Percentiles rank a stretch among this genome's conserved stretches.
phyloP scores from a whole-genome alignment of 2,329 filamentous ascomycete genomes.

The Calonectria montana region DNA sequence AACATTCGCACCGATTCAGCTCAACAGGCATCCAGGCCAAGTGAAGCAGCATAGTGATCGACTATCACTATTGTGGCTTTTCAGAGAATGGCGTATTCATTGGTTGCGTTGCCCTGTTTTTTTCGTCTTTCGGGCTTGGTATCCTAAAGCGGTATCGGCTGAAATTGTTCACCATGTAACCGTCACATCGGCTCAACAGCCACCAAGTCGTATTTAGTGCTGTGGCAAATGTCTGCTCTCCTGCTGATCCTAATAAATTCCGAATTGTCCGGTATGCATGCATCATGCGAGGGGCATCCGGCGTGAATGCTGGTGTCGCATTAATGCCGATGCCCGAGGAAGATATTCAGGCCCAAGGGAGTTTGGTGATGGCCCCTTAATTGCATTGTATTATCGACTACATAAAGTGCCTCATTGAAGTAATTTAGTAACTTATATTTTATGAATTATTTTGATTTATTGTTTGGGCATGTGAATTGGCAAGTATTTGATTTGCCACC shows the following conservation, averaged over 20 bases:
- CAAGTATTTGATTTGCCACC: background rate
- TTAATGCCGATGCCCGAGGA: background rate
- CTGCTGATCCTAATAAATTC: background rate
- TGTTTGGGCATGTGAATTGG: too few species aligned
- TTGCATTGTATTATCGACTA: too few species aligned
- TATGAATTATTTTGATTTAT: too few species aligned
- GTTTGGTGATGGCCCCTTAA: too few species aligned
- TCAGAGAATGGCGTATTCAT: background rate
- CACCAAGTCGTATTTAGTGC: background rate
- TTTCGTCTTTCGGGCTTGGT: background rate
- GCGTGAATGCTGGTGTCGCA: background rate
- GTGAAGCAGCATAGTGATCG: background rate
- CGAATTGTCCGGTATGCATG: background rate
- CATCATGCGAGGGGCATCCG: background rate
- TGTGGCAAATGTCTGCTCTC: background rate
- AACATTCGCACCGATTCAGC: background rate
- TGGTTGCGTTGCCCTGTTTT: slow-evolving; percentile 1
- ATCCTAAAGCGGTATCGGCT: background rate
- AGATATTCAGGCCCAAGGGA: too few species aligned
- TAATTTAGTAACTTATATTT: too few species aligned
- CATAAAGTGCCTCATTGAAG: too few species aligned
- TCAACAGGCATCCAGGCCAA: background rate
- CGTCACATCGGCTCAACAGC: background rate
- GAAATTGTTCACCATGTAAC: background rate
- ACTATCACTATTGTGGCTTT: background rate